These are phyloP conservation scores for Odontarrhena argentea DNA, from an alignment of 345 rosid genomes.

Conservation along the genomic window DNA sequence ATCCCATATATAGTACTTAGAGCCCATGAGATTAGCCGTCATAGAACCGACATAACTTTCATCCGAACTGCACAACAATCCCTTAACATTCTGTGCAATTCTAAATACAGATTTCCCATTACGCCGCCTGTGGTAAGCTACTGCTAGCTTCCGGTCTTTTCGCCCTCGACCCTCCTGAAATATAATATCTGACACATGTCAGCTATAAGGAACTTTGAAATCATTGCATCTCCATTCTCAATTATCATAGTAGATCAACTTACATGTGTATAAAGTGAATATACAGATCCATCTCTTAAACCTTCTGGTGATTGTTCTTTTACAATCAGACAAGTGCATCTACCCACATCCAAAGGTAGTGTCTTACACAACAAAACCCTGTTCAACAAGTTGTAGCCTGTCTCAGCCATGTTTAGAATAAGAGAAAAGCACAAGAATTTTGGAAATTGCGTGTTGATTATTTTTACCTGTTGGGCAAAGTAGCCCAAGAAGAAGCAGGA, in stretches of 20 bases:
- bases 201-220: slow-evolving; percentile 4
- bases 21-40: slow-evolving; percentile 85
- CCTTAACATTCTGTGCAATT: slow-evolving; percentile 72
- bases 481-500: slow-evolving; percentile 95
- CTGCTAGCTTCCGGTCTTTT: slow-evolving; percentile 80
- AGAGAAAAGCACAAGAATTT: not conserved
- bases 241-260: slow-evolving; percentile 27
- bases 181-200: slow-evolving; percentile 23
- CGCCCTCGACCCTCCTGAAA: slow-evolving; percentile 92
- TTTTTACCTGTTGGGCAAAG: slow-evolving; percentile 74
- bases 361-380: slow-evolving; percentile 85
- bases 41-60: slow-evolving; percentile 71
- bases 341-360: slow-evolving; percentile 84
- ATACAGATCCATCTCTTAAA: slow-evolving; percentile 56
- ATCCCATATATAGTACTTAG: slow-evolving; percentile 83
- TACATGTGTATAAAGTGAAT: slow-evolving; percentile 84
- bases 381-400: slow-evolving; percentile 22
- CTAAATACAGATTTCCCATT: slow-evolving; percentile 69
- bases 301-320: slow-evolving; percentile 65
- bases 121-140: slow-evolving; percentile 67
- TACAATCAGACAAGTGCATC: slow-evolving; percentile 83
- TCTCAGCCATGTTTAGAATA: slow-evolving; percentile 11
- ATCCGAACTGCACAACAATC: slow-evolving; percentile 61
- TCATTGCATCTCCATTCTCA: not conserved
- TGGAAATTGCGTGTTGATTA: not conserved